Percentiles rank a stretch among this genome's conserved stretches.
Evolutionary conservation across 768 basidiomycete genomes (phyloP).

Genomic region (Kwoniella europaea): DNA sequence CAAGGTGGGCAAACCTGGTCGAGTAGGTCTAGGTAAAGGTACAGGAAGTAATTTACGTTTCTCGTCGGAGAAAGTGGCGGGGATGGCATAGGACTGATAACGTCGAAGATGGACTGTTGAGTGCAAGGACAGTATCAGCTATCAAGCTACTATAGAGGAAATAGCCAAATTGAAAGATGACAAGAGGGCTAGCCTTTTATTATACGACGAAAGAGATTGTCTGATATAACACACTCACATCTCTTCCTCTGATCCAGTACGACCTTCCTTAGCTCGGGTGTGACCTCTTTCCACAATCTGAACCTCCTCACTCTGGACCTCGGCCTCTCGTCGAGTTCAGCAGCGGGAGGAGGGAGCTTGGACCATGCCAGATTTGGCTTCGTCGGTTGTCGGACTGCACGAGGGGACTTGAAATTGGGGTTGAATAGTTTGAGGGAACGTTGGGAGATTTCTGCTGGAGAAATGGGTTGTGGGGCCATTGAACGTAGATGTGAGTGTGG

Average conservation of each 20-base stretch:
- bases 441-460: constrained; percentile 5
- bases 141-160: too few species aligned
- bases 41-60: background rate
- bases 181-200: too few species aligned
- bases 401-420: constrained; percentile 13
- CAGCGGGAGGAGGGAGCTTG: constrained; percentile 19
- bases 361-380: constrained; percentile 17
- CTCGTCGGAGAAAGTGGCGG: background rate
- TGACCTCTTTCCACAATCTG: constrained; percentile 18
- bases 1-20: background rate
- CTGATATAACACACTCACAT: constrained; percentile 4
- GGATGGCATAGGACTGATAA: constrained; percentile 22
- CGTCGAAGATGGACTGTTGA: constrained; percentile 18
- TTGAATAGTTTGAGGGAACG: constrained; percentile 19
- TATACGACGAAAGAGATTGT: background rate
- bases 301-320: constrained; percentile 12
- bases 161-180: too few species aligned
- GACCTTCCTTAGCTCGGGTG: constrained; percentile 11
- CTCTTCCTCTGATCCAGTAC: constrained; percentile 24
- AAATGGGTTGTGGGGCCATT: background rate
- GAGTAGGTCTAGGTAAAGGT: background rate
- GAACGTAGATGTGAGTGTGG: background rate
- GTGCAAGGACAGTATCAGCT: background rate
- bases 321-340: constrained; percentile 25
- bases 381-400: constrained; percentile 6